These are phyloP conservation scores for Ophiostoma ips DNA, from an alignment of 2,329 filamentous ascomycete genomes.

Conservation along the genomic window DNA sequence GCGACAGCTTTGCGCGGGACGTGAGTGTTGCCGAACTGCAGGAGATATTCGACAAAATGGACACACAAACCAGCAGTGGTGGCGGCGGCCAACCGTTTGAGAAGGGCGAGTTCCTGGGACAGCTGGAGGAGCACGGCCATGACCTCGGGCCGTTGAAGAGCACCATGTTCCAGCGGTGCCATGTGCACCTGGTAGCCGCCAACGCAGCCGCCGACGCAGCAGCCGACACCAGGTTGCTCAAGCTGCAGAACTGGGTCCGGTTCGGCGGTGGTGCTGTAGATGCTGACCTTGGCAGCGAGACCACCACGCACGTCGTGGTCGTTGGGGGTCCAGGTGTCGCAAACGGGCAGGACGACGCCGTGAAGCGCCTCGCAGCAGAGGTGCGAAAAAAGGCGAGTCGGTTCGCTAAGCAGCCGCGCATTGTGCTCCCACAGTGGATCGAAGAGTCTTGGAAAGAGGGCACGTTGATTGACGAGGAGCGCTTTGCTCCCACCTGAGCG, in stretches of 20 bases:
- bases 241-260: constrained; percentile 38
- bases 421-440: constrained; percentile 62
- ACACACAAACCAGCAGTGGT: constrained; percentile 9
- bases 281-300: constrained; percentile 33
- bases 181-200: constrained; percentile 26
- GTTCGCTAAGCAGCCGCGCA: constrained; percentile 43
- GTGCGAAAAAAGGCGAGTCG: constrained; percentile 32
- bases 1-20: constrained; percentile 72
- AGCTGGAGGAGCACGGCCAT: constrained; percentile 43
- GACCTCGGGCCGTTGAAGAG: constrained; percentile 35
- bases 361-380: constrained; percentile 25
- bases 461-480: constrained; percentile 69
- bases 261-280: constrained; percentile 56
- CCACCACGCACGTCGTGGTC: constrained; percentile 62
- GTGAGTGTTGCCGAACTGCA: constrained; percentile 21
- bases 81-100: constrained; percentile 22
- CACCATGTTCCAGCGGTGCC: constrained; percentile 37
- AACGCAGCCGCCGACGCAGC: constrained; percentile 11
- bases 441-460: constrained; percentile 65
- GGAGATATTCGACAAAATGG: constrained; percentile 25
- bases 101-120: constrained; percentile 31
- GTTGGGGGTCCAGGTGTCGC: constrained; percentile 19
- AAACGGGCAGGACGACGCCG: constrained; percentile 22
- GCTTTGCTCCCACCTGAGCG: constrained; percentile 24
- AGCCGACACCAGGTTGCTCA: not conserved